phyloP scores from a whole-genome alignment of 805 yeast species.

The Teunomyces barrocoloradensis region DNA sequence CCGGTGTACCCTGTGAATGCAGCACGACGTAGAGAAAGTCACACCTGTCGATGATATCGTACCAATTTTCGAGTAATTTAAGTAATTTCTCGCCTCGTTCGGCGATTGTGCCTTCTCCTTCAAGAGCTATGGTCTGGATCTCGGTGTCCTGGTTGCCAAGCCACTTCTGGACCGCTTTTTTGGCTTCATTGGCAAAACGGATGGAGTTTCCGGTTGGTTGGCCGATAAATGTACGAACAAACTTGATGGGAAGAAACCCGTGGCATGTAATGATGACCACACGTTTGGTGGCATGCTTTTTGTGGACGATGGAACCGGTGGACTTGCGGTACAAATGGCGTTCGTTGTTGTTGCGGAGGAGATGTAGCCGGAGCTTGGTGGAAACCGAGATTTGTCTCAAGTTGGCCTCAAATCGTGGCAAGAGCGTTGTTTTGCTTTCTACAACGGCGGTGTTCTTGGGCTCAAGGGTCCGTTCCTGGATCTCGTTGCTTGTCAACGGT shows the following conservation, averaged over 20 bases:
- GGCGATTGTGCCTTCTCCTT: conserved; percentile 36
- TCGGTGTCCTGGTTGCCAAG: conserved; percentile 15
- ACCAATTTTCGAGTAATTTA: conserved; percentile 34
- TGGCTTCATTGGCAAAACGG: conserved; percentile 26
- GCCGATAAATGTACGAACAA: conserved; percentile 35
- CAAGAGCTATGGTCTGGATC: conserved; percentile 38
- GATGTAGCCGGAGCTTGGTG: conserved; percentile 17
- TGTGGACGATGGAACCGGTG: conserved; percentile 5
- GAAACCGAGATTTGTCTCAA: conserved; percentile 17
- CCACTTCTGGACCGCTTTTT: conserved; percentile 31
- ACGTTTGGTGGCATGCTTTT: conserved; percentile 13
- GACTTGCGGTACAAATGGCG: conserved; percentile 24
- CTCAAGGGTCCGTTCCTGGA: conserved; percentile 26
- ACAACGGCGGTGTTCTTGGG: neutral
- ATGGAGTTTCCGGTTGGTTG: conserved; percentile 37
- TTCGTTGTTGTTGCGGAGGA: conserved; percentile 15
- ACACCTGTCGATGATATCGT: conserved; percentile 19
- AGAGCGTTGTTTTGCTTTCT: conserved; percentile 2
- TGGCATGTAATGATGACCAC: conserved; percentile 38
- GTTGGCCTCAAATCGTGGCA: conserved; percentile 17
- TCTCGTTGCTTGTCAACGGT: conserved; percentile 35
- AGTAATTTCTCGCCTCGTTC: conserved; percentile 26
- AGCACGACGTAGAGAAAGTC: conserved; percentile 35
- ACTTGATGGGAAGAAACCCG: conserved; percentile 39
- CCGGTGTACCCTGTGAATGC: conserved; percentile 34